Percentiles rank a stretch among this genome's conserved stretches.
These are phyloP conservation scores for Psidium guajava DNA, from an alignment of 345 rosid species.

Conservation along the genomic window DNA sequence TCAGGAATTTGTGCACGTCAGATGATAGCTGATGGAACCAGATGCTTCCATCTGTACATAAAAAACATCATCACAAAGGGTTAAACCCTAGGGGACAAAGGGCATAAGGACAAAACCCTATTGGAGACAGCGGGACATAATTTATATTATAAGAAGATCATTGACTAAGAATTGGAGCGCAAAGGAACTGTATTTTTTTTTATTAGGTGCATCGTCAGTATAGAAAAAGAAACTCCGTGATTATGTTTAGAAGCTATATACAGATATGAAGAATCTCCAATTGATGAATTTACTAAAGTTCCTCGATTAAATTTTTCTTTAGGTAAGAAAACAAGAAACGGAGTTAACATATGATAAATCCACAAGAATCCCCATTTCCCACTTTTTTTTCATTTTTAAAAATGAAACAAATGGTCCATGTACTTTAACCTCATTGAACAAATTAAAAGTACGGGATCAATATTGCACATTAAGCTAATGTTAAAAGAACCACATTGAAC, in stretches of 20 bases:
- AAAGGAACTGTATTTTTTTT: not conserved
- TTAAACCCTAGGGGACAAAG: not conserved
- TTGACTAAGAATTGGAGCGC: not conserved
- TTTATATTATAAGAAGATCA: not conserved
- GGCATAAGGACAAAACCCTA: not conserved
- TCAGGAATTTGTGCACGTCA: not conserved
- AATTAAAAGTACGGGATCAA: too few species aligned
- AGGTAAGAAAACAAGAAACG: not conserved
- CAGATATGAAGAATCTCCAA: not conserved
- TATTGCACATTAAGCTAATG: too few species aligned
- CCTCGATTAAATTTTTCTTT: not conserved
- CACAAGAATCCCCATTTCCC: not conserved
- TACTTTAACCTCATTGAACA: too few species aligned
- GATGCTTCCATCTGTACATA: not conserved
- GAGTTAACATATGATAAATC: not conserved
- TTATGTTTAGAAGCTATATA: not conserved
- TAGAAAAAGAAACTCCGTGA: not conserved
- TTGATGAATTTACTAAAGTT: not conserved
- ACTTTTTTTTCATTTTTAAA: too few species aligned
- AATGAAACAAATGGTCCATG: too few species aligned
- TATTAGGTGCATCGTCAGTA: not conserved
- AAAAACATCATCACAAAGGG: not conserved
- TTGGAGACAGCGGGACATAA: not conserved
- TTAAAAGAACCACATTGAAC: too few species aligned
- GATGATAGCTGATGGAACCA: not conserved